These are phyloP conservation scores for Kodamaea leandrae DNA, from an alignment of 805 yeast species.

Conservation along the genomic window DNA sequence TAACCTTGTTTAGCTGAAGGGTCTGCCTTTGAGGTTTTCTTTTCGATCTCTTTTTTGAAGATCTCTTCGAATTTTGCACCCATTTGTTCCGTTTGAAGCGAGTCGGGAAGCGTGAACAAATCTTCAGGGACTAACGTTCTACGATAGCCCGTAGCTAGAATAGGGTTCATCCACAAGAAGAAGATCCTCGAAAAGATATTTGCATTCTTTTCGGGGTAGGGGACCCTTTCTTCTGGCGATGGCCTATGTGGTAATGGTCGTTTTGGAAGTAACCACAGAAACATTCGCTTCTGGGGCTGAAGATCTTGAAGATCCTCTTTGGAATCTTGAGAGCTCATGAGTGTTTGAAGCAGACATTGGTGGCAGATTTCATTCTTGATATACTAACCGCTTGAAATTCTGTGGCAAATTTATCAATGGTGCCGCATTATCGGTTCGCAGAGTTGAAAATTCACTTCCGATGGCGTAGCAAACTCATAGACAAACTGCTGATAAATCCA, in stretches of 20 bases:
- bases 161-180: slow-evolving; percentile 68
- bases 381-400: not conserved
- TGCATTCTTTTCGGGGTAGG: slow-evolving; percentile 15
- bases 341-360: no score
- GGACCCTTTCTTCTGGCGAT: not conserved
- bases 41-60: not conserved
- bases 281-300: slow-evolving; percentile 6
- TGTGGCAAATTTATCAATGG: not conserved
- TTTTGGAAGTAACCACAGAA: not conserved
- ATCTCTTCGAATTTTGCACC: slow-evolving; percentile 1
- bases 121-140: slow-evolving; percentile 68
- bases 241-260: not conserved
- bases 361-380: not conserved
- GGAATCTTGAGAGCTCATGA: no score
- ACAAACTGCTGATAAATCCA: no score
- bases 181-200: slow-evolving; percentile 34
- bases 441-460: no score
- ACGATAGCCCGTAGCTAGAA: slow-evolving; percentile 65
- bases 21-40: not conserved
- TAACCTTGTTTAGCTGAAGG: not conserved
- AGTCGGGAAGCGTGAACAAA: slow-evolving; percentile 24
- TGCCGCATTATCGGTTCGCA: not conserved
- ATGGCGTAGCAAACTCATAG: no score
- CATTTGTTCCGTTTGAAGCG: not conserved
- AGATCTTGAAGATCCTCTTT: no score